Percentiles rank a stretch among this genome's conserved stretches.
Conservation (phyloP, 768 basidiomycete species). For the Galerina marginata region DNA sequence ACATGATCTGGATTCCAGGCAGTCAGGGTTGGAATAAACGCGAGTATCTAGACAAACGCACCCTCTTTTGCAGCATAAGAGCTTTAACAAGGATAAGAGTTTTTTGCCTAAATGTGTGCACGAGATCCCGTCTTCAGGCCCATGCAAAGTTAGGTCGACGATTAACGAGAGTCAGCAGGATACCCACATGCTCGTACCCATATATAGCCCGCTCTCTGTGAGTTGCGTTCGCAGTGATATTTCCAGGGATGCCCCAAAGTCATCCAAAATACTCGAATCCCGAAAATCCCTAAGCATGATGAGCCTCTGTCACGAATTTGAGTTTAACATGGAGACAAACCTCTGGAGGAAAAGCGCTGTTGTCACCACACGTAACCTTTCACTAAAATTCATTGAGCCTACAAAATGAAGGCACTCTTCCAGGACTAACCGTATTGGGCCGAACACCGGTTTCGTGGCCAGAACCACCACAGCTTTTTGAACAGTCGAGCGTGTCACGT, state of each 20-base stretch:
- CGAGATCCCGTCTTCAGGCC: conserved; percentile 76
- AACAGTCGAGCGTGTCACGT: conserved; percentile 94
- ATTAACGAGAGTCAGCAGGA: not conserved
- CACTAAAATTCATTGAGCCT: conserved; percentile 46
- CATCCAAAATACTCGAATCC: conserved; percentile 86
- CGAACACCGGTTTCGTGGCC: conserved; percentile 89
- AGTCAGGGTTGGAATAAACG: not conserved
- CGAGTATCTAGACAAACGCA: conserved; percentile 35
- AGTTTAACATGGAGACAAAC: conserved; percentile 35
- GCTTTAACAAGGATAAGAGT: conserved; percentile 95
- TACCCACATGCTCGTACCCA: conserved; percentile 82
- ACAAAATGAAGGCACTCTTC: not conserved
- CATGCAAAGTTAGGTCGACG: not conserved
- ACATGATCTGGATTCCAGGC: conserved; percentile 74
- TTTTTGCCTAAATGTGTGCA: conserved; percentile 92
- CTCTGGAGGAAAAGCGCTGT: conserved; percentile 88
- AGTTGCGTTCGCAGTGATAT: conserved; percentile 74
- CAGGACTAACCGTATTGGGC: conserved; percentile 77
- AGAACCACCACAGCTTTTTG: conserved; percentile 98
- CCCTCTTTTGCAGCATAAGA: conserved; percentile 91
- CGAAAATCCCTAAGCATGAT: conserved; percentile 72
- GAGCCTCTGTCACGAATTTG: not conserved
- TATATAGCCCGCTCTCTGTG: conserved; percentile 93
- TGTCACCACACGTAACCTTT: conserved; percentile 94
- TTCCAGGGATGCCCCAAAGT: conserved; percentile 83